Evolutionary conservation across 805 yeast genomes (phyloP), one percentile per base, ranked within the genome.

Genomic region (Nakazawaea populi): DNA sequence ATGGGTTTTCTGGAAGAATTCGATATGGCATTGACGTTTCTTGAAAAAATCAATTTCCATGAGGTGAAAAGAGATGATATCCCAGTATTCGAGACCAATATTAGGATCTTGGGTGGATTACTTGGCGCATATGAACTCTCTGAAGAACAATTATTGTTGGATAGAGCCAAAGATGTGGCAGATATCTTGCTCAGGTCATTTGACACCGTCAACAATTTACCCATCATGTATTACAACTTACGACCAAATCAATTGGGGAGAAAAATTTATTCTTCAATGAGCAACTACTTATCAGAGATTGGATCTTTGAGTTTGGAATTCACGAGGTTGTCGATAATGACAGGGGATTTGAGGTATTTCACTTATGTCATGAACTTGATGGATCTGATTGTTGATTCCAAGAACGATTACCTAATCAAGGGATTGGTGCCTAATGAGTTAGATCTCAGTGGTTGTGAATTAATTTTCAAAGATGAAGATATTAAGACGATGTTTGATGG

Each of bases 41-140:
- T 65, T 9, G 59, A 65, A 3, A 55, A 48, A 3, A 67, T 69
- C 36, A 65, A 72, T 10, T 61, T 71, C 42, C 87, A 87, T 60
- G 73, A 80, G 38, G 73, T 80, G 40, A 80, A 87, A 53, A 75
- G 89, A 8, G 80, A 83, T 1, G 85, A 50, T 36, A 7, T 91
- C 0, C 97, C 90, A 60, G 94, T 90, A 1, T 92, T 91, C 64
- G 97, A 92, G 64, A 77, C 87, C 2, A 80, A 89, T 7, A 91
- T 91, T 27, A 69, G 97, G 38, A 79, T 88, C 1, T 60, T 91
- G 29, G 98, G 98, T 0, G 89, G 96, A 0, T 70, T 91, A 30
- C 61, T 91, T 27, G 82, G 94, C 2, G 80, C 89, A 6, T 79
- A 75, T 54, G 83, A 81, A 43, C 58, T 81, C 35, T 71, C 81